Conservation (phyloP, 202 grass and related monocot species). For the Zizania palustris region DNA sequence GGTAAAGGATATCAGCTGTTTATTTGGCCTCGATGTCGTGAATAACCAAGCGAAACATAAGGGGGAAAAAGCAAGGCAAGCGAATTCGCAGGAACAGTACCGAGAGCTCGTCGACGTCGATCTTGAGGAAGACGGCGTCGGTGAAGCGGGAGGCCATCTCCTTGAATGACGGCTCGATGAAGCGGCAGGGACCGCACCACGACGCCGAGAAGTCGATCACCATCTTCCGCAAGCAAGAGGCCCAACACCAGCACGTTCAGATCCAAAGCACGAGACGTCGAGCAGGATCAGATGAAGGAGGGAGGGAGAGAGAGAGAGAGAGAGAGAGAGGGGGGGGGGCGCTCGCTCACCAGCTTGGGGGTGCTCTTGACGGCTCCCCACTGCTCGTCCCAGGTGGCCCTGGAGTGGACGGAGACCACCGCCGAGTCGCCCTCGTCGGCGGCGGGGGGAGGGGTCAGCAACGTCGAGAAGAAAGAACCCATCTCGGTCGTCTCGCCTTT, state of each 20-base stretch:
- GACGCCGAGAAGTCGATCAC: constrained; percentile 76
- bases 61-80: neutral
- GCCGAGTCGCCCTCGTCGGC: constrained; percentile 45
- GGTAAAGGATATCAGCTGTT: neutral
- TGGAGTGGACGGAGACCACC: constrained; percentile 72
- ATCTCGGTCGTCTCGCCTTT: constrained; percentile 8
- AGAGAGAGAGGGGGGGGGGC: no score
- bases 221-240: constrained; percentile 45
- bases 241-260: neutral
- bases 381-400: constrained; percentile 54
- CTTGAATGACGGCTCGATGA: constrained; percentile 69
- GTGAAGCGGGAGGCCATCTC: constrained; percentile 46
- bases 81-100: constrained; percentile 17
- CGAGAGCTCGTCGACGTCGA: constrained; percentile 76
- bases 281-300: neutral
- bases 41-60: neutral
- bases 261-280: neutral
- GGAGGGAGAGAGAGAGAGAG: no score
- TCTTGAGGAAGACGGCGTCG: constrained; percentile 61
- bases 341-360: constrained; percentile 53
- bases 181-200: constrained; percentile 77
- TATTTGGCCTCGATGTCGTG: neutral
- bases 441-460: neutral
- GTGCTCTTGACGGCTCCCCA: constrained; percentile 49
- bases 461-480: constrained; percentile 45